Evolutionary conservation across 352 stramenopile genomes (phyloP).

Genomic region (Thalassiosira ordinaria): DNA sequence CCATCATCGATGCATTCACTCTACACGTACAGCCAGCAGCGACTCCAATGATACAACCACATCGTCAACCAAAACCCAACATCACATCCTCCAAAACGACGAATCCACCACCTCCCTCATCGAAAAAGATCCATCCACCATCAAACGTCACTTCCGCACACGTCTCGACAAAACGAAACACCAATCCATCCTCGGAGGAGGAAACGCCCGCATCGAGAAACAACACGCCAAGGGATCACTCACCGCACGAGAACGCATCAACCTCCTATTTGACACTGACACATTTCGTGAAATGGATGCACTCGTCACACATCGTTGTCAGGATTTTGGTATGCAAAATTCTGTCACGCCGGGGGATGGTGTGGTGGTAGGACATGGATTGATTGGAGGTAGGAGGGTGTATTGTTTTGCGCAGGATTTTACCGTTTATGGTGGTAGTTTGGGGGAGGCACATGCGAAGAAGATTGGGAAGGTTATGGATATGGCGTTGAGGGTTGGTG

Average conservation of each 20-base stretch:
- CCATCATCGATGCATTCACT: conserved; percentile 3
- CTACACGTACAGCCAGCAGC: background rate
- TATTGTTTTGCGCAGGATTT: conserved; percentile 99
- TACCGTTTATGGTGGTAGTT: conserved; percentile 95
- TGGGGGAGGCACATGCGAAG: conserved; percentile 95
- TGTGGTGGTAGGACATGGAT: conserved; percentile 93
- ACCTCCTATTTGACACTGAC: conserved; percentile 94
- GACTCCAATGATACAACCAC: background rate
- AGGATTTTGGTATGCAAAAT: conserved; percentile 96
- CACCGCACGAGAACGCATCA: conserved; percentile 94
- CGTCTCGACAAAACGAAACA: conserved; percentile 64
- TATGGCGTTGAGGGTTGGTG: conserved; percentile 93
- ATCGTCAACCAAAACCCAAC: conserved; percentile 17
- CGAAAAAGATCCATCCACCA: conserved; percentile 61
- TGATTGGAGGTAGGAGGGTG: conserved; percentile 93
- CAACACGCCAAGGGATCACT: conserved; percentile 97
- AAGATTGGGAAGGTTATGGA: conserved; percentile 99
- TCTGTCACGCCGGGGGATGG: conserved; percentile 92
- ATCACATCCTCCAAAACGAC: conserved; percentile 39
- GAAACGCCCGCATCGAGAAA: conserved; percentile 84
- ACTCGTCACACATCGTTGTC: conserved; percentile 96
- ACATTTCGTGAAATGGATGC: conserved; percentile 96
- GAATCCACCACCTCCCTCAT: background rate
- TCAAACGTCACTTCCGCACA: conserved; percentile 75
- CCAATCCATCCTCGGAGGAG: conserved; percentile 90